Base-by-base conservation (phyloP, 345 rosid species). In the Linum tenue region DNA sequence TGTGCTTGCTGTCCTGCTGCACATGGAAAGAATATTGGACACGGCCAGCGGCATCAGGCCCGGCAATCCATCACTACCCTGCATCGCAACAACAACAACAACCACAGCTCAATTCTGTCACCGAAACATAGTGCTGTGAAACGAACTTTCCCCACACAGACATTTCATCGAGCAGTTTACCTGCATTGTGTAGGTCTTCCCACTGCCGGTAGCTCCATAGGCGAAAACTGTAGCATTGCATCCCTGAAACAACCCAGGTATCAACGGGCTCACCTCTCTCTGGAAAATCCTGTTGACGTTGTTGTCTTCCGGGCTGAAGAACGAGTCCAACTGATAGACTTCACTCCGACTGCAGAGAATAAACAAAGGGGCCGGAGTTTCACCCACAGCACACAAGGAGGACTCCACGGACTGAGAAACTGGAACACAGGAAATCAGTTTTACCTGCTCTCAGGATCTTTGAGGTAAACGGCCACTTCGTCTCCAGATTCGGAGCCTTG, bases 181-280 rank as follows among this genome's bases (percentile, higher is more conserved):
- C 97, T 86, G 99, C 99, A 94, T 94, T 0, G 96, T 84, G 67
- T 77, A 94, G 6, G 97, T 94, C 74, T 94, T 94, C 39, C 96
- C 99, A 55, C 96, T 94, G 40, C 97, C 97, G 3, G 97, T 87
- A 50, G 95, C 99, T 39, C 99, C 99, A 71, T 85, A 94, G 57
- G 96, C 95, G 63, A 91, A 88, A 15, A 87, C 92, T 0, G 97
- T 87, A 17, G 96, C 89, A 56, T 88, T 91, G 65, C 74, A 79
- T 62, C 96, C 96, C 3, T 69, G 72, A 51, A 88, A 88, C 12
- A 88, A 17, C n/a, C 87, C 89, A 0, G 77, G 76, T 74, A 94
- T 80, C 74, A 94, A 69, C 59, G 91, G 83, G 2, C 59, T 80
- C 43, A 91, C 95, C 82, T 94, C 99, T 64, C 58, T 78, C 67